Evolutionary conservation across 192 early-diverging fungal species (phyloP), one percentile per base, ranked within the genome.

Genomic region (Mortierella claussenii): DNA sequence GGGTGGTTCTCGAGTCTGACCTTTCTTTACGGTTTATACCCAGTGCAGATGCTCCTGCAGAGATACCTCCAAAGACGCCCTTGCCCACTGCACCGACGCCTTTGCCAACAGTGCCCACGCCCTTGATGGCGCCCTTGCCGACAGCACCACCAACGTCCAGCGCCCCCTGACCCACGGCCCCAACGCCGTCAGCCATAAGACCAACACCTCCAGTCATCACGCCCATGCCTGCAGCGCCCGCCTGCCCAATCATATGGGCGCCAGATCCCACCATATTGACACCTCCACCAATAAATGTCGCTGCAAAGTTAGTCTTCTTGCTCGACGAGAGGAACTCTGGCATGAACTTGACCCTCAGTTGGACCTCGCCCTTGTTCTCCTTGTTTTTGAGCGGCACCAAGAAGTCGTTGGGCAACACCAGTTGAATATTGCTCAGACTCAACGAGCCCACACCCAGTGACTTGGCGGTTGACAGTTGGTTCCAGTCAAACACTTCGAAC

Each of bases 401-500:
- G 58, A 70, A 68, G 26, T 86, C 80, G 23, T 83, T 81, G 15
- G 79, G 47, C 32, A 87, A 66, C 43, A 80, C 65, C 28, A 86
- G 71, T n/a, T 85, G 86, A 30, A 91, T 67, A 30, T 83, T 81
- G 26, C 65, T 65, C 20, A 94, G 76, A 37, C 86, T 75, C 36
- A 94, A 68, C 8, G 67, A 68, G 18, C 74, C 79, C 4, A 59
- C 49, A 50, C 89, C 92, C 8, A 94, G 76, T 43, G 83, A 82
- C 37, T 83, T 87, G 61, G 88, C 81, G 20, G 84, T 81, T 45
- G 85, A 85, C 36, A 94, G 71, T 79, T 91, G 87, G 59, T 94
- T 90, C 92, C 92, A 94, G 76, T 94, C 93, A 62, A 80, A 94
- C 11, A 92, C 81, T 36, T 91, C 86, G 17, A 92, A 83, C 30